phyloP scores from a whole-genome alignment of 2,329 filamentous ascomycete species.

The Cytospora piceicola region DNA sequence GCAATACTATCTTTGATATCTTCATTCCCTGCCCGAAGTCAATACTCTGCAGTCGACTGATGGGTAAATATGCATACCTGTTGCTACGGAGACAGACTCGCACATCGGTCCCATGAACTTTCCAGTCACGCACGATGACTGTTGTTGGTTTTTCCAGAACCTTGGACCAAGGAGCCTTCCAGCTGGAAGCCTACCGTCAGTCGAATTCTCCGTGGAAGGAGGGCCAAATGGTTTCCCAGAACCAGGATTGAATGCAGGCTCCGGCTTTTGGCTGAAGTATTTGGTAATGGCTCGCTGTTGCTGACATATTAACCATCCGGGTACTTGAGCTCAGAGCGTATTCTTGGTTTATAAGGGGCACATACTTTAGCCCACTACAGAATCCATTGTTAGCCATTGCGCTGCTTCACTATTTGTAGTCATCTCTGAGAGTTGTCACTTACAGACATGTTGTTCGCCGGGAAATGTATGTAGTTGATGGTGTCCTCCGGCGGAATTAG shows the following conservation, averaged over 20 bases:
- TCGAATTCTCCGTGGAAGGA: background rate
- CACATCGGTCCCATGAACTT: slow-evolving; percentile 29
- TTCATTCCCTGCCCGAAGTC: background rate
- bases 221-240: background rate
- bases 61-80: background rate
- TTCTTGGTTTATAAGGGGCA: background rate
- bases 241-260: background rate
- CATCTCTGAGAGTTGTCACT: background rate
- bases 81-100: slow-evolving; percentile 17
- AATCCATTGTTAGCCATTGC: background rate
- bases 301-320: background rate
- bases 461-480: slow-evolving; percentile 33
- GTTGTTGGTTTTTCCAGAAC: slow-evolving; percentile 26
- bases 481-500: slow-evolving; percentile 15
- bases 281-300: slow-evolving; percentile 23
- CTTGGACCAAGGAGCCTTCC: slow-evolving; percentile 10
- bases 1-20: slow-evolving; percentile 1
- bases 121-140: slow-evolving; percentile 24
- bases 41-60: fast-evolving
- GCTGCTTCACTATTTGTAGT: background rate
- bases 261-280: slow-evolving; percentile 13
- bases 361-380: slow-evolving; percentile 29
- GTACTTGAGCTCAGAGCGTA: background rate
- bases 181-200: background rate
- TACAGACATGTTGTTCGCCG: slow-evolving; percentile 34